Evolutionary conservation across 805 yeast species (phyloP), one percentile per base, ranked within the genome.

Genomic region (Kazachstania bromeliacearum): DNA sequence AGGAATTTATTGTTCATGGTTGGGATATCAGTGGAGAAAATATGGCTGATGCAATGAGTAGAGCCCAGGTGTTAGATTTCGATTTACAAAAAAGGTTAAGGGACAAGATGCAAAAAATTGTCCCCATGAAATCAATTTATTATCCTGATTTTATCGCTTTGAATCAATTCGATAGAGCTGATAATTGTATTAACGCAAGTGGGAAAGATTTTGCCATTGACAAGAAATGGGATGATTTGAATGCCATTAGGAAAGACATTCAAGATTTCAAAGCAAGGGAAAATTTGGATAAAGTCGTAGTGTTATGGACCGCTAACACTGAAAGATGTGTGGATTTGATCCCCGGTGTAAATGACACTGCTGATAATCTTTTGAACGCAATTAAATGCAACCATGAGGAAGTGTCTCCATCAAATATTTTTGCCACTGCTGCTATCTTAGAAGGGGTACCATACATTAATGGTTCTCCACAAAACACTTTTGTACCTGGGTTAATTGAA

Each of bases 121-220:
- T 60, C 22, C 96, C 96, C 23, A 60, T 87, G 65, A 79, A 84
- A 29, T 85, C 95, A 2, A 71, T 88, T 42, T 88, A 89, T 68
- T 88, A 88, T 63, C 96, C 97, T 22, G 96, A 88, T 61, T 88
- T 85, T 64, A 89, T 88, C 63, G 96, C 96, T 42, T 82, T 89
- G 44, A 88, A 88, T 65, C 97, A 88, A 67, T 78, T 75, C 47
- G 89, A 76, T 31, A 77, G 97, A 61, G 97, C 96, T 30, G 79
- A 89, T 64, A 87, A 88, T 57, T 79, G 82, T 52, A 69, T 78
- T 39, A 63, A 64, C 34, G 30, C 20, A 21, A 29, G 35, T 21
- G 31, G 41, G 4, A 53, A 63, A 14, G 66, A 67, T 34, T 68
- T 71, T 32, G 66, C 65, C 38, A 70, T 75, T 34, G 59, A 62